Evolutionary conservation across 345 rosid genomes (phyloP), one percentile per base, ranked within the genome.

Genomic region (Citropsis articulata): DNA sequence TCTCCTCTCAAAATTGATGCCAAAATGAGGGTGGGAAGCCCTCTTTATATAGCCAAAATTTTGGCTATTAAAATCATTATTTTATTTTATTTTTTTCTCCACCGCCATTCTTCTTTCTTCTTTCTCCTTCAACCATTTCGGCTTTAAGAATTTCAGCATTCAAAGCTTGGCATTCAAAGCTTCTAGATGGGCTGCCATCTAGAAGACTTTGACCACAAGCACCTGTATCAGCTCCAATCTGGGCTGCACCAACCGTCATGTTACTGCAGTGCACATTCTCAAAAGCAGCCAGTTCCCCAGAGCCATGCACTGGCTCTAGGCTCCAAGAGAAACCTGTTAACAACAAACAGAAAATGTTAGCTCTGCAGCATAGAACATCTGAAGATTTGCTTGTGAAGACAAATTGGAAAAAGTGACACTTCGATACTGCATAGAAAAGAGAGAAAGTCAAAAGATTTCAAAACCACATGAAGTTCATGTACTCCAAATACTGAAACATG

Each of bases 281-380:
- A 77, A 65, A 38, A 77, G 75, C 9, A 81, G 75, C 66, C 14
- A 13, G 69, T 4, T 80, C 79, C 57, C 66, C 75, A 67, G 48
- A 72, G 19, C 63, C 45, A 38, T 53, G 71, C 36, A 27, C 66
- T 68, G 81, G 74, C 57, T 81, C 77, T 69, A 67, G 53, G 59
- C 50, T 10, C 45, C 24, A 40, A 83, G 87, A 73, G 53, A 78
- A 72, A 64, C 82, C 88, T 87, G 81, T 55, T 78, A 53, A 81
- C 35, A 78, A 56, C 30, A 53, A 69, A 69, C 7, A 72, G n/a
- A 63, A 48, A 53, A 45, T 38, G 19, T 50, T 55, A 74, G 73
- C 22, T 31, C 40, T 36, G 57, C n/a, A 53, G 57, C 6, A 4
- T 64, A 56, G 24, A 63, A 3, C 53, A 67, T 45, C 16, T 16